phyloP scores from a whole-genome alignment of 768 basidiomycete species.

The Suillus weaverae region DNA sequence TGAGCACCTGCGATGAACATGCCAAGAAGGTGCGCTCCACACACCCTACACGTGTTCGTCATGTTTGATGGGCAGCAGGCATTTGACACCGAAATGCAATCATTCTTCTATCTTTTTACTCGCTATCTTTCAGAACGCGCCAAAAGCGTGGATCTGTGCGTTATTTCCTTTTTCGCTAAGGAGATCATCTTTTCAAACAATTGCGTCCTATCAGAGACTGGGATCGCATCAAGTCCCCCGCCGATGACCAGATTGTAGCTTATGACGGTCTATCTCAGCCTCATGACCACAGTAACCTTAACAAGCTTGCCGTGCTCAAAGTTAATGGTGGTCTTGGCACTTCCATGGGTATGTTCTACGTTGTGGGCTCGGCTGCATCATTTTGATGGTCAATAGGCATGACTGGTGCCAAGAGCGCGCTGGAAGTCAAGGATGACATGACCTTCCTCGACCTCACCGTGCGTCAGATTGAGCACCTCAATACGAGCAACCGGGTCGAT shows the following conservation, averaged over 20 bases:
- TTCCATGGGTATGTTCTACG: slow-evolving; percentile 47
- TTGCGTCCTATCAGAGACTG: slow-evolving; percentile 28
- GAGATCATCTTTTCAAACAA: slow-evolving; percentile 8
- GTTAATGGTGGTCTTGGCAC: slow-evolving; percentile 77
- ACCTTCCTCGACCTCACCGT: slow-evolving; percentile 68
- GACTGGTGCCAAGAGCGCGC: slow-evolving; percentile 67
- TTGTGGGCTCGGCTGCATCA: background rate
- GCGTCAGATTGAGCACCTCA: slow-evolving; percentile 69
- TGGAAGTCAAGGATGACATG: slow-evolving; percentile 75
- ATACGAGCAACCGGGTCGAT: slow-evolving; percentile 58
- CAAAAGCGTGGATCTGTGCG: slow-evolving; percentile 68
- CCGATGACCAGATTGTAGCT: slow-evolving; percentile 59
- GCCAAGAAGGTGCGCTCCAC: slow-evolving; percentile 70
- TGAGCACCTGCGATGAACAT: slow-evolving; percentile 70
- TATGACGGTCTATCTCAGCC: slow-evolving; percentile 53
- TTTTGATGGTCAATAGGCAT: slow-evolving; percentile 36
- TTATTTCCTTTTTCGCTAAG: slow-evolving; percentile 20
- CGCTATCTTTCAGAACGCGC: slow-evolving; percentile 75
- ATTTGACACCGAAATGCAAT: slow-evolving; percentile 82
- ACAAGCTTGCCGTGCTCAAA: slow-evolving; percentile 76
- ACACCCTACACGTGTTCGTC: slow-evolving; percentile 8
- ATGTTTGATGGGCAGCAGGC: slow-evolving; percentile 41
- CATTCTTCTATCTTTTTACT: slow-evolving; percentile 81
- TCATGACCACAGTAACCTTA: slow-evolving; percentile 48
- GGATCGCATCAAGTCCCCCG: slow-evolving; percentile 60